Base-by-base conservation (phyloP, 2,329 filamentous ascomycete species). In the Elsinoe ampelina region DNA sequence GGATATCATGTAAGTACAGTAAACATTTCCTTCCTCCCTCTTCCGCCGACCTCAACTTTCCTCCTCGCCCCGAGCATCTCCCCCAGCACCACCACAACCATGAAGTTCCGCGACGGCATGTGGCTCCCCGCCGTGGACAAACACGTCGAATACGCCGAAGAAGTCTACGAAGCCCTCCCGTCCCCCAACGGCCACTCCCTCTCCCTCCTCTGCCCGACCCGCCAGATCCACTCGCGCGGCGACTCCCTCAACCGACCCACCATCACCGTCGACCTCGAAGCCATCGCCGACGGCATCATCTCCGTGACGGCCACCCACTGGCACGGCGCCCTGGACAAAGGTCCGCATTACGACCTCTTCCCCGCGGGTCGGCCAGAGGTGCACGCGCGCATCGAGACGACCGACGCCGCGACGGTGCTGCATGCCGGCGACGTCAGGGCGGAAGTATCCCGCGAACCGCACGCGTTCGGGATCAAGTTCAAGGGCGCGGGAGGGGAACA, bases 71-170 rank as follows among this genome's bases (percentile, higher is more conserved):
- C 32, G 15, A 8, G 26, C 51, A 47, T 5, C 13, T 19, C 42
- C 15, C 4, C 20, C 15, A 43, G 34, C 13, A 12, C 5, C 41
- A 11, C 11, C 8, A n/a, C 19, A 42, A 67, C 62, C 42, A 82
- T 82, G 80, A 82, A 80, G 71, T 82, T 83, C 63, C 78, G 80
- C 61, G 80, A 83, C 77, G 79, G 73, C 61, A 83, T 85, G 83
- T 86, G 84, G 84, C 72, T 85, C 50, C 75, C 78, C 41, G 81
- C 79, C 57, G 78, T 82, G 68, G 79, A 77, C 59, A 77, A 83
- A 66, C 73, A 75, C 51, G 75, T 83, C 22, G 80, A 85, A 64
- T 85, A 85, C 62, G 84, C 83, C 34, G 83, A 86, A 68, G 82
- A 86, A 59, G 73, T 86, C 13, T 78, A 82, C 64, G 74, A 76